Evolutionary conservation across 179 eudicot genomes (phyloP).

Genomic region (Drosera spatulata): DNA sequence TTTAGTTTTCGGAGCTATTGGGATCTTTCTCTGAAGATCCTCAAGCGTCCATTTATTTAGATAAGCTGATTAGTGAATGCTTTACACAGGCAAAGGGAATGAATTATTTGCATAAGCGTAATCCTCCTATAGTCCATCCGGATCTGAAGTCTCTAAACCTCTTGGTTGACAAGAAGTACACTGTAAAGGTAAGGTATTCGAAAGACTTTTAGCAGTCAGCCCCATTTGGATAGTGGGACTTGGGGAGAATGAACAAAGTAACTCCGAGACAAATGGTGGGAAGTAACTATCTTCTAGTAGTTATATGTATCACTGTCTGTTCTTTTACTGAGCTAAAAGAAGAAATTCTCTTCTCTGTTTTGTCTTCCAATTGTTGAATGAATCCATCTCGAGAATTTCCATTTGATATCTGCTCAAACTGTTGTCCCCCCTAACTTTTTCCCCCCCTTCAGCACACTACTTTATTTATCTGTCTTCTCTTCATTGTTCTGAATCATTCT

Average conservation of each 20-base stretch:
- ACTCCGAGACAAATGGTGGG: background rate
- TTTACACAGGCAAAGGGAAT: conserved; percentile 80
- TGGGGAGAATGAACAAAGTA: background rate
- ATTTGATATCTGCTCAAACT: no score
- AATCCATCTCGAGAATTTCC: no score
- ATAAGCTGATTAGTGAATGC: background rate
- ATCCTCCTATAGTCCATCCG: conserved; percentile 93
- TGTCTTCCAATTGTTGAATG: no score
- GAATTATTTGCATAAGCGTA: conserved; percentile 96
- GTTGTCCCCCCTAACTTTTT: no score
- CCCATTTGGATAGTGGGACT: background rate
- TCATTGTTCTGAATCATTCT: no score
- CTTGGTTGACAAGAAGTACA: conserved; percentile 83
- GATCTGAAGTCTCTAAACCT: conserved; percentile 97
- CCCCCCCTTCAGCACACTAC: no score
- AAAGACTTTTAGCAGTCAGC: background rate
- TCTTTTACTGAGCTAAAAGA: no score
- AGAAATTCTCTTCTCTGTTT: no score
- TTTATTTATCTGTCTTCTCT: no score
- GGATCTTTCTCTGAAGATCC: background rate
- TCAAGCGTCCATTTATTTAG: background rate
- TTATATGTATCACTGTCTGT: no score
- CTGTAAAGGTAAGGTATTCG: conserved; percentile 65
- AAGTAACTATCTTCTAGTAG: background rate
- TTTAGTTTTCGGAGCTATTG: background rate